Evolutionary conservation across 257 asterid genomes (phyloP), one percentile per base, ranked within the genome.

Genomic region (Vinca minor): DNA sequence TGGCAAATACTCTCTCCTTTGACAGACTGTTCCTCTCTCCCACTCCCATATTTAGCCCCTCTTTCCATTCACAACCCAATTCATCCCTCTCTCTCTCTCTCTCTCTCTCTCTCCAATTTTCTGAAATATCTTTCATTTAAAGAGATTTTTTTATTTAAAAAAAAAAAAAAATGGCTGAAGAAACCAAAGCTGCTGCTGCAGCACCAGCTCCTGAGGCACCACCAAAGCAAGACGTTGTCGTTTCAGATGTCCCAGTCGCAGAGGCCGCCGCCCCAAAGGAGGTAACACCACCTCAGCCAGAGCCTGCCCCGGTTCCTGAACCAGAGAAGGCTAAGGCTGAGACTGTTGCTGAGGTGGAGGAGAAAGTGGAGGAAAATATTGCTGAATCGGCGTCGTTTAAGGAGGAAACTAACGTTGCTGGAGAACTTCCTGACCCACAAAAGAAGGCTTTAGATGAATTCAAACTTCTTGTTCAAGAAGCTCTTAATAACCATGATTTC

Each of bases 401-500:
- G 74, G 98, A 89, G 80, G 96, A 92, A 59, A 92, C 89, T 70
- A 92, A 89, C 83, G 85, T 85, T 64, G 94, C 82, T 31, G 96
- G 80, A 34, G 98, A 92, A 57, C 91, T 89, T 5, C 83, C 91
- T 11, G 93, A 89, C 61, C 98, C 96, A 1, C 87, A 92, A 20
- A 86, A 88, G 79, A 87, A 87, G 38, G 96, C 96, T n/a, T 62
- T 92, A 75, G 98, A 89, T 59, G 98, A 92, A 46, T 77, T 91
- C 78, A 91, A 91, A 38, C 47, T 50, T 58, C 48, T 88, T 76
- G 79, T 91, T 60, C 88, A 71, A 67, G 89, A 82, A 56, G 96
- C 98, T 1, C 86, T 92, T 63, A 72, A 73, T 70, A 92, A 87
- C 73, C 89, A 78, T 36, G 96, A 85, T 29, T 92, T 92, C 82